These are phyloP conservation scores for Russula dissimulans DNA, from an alignment of 768 basidiomycete species.

Conservation along the genomic window DNA sequence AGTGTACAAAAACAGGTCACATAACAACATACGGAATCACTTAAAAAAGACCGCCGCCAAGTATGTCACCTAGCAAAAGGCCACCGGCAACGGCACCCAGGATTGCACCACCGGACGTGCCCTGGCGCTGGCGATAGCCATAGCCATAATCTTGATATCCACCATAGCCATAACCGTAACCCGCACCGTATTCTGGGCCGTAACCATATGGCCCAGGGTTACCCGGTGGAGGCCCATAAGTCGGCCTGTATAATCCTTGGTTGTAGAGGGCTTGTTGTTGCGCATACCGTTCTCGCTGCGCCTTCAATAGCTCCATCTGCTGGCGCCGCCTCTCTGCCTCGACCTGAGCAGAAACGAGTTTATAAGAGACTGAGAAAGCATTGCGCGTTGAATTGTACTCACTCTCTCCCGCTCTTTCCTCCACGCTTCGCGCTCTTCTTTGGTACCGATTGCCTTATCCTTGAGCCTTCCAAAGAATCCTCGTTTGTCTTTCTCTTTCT, in stretches of 20 bases:
- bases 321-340: slow-evolving; percentile 6
- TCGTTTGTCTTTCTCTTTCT: slow-evolving; percentile 27
- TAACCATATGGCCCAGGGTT: slow-evolving; percentile 12
- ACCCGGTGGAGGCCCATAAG: slow-evolving; percentile 24
- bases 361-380: background rate
- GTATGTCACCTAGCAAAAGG: slow-evolving; percentile 20
- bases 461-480: slow-evolving; percentile 54
- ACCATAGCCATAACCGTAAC: slow-evolving; percentile 12
- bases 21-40: background rate
- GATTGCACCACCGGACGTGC: slow-evolving; percentile 16
- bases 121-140: background rate
- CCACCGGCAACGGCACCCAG: slow-evolving; percentile 32
- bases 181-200: slow-evolving; percentile 5
- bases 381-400: background rate
- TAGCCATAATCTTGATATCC: background rate
- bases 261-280: background rate
- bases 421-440: slow-evolving; percentile 49
- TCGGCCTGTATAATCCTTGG: background rate
- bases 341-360: slow-evolving; percentile 1
- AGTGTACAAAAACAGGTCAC: background rate
- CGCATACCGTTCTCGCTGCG: slow-evolving; percentile 1
- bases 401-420: slow-evolving; percentile 29
- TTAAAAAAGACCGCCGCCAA: background rate
- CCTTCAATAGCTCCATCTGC: background rate
- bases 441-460: slow-evolving; percentile 54